Conservation (phyloP, 805 yeast genomes). For the Lipomyces sp. region DNA sequence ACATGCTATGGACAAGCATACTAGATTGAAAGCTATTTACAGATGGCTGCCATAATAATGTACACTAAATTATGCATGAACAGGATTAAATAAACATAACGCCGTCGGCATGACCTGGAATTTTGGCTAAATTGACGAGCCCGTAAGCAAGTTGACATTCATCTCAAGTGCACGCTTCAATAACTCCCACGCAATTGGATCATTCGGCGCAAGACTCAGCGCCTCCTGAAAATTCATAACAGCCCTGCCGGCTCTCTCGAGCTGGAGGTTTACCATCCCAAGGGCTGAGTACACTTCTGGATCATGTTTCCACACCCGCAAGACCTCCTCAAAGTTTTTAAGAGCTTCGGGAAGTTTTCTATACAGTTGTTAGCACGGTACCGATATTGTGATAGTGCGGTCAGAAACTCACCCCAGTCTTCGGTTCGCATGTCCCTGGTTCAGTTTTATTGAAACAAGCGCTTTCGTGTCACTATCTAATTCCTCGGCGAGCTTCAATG, state of each 20-base stretch:
- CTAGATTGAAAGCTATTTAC: too few relatives aligned
- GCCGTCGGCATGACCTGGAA: too few relatives aligned
- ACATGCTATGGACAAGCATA: conserved; percentile 2
- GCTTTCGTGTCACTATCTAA: conserved; percentile 76
- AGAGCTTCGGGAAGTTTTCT: conserved; percentile 60
- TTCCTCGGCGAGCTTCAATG: conserved; percentile 63
- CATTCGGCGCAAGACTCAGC: conserved; percentile 70
- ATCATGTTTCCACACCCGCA: conserved; percentile 65
- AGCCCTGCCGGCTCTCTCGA: conserved; percentile 61
- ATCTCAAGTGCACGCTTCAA: conserved; percentile 60
- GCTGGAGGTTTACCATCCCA: conserved; percentile 75
- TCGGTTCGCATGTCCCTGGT: conserved; percentile 85
- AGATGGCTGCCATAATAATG: too few relatives aligned
- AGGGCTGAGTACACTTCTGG: conserved; percentile 76
- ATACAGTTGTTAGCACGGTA: neutral
- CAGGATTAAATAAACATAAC: neutral
- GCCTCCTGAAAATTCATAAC: conserved; percentile 78
- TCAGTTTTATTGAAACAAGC: conserved; percentile 80
- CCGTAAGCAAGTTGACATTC: conserved; percentile 8
- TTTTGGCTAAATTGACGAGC: too few relatives aligned
- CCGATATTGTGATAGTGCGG: neutral
- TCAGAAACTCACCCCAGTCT: conserved; percentile 44
- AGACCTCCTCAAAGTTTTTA: conserved; percentile 70
- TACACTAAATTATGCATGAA: too few relatives aligned
- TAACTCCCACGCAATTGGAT: conserved; percentile 79